A percentile compares a stretch with the other conserved stretches of the same genome.
Evolutionary conservation across 1,284 basidiomycete species (phyloP).

Genomic region (Ustilago bromivora): DNA sequence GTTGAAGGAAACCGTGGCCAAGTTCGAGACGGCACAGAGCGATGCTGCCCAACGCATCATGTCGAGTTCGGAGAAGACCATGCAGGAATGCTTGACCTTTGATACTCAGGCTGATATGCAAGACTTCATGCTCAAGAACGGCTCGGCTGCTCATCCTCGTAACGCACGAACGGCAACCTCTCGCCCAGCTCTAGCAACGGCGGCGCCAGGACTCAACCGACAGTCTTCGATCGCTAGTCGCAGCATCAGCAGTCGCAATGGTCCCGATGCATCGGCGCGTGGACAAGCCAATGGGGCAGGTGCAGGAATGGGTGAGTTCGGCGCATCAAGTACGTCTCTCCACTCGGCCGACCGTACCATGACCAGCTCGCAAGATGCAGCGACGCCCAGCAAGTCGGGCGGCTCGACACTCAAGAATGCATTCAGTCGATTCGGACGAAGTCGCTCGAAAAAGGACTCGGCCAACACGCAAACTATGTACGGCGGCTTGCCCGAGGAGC

Average conservation of each 20-base stretch:
- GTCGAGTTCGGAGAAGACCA: slow-evolving; percentile 61
- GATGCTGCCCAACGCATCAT: slow-evolving; percentile 61
- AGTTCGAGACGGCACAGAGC: slow-evolving; percentile 61
- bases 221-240: slow-evolving; percentile 37
- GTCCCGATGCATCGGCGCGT: slow-evolving; percentile 25
- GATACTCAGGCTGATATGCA: slow-evolving; percentile 63
- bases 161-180: slow-evolving; percentile 24
- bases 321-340: slow-evolving; percentile 50
- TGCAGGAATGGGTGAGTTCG: slow-evolving; percentile 53
- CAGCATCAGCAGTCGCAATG: slow-evolving; percentile 46
- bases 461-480: slow-evolving; percentile 52
- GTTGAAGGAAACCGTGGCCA: slow-evolving; percentile 62
- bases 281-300: slow-evolving; percentile 33
- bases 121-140: slow-evolving; percentile 59
- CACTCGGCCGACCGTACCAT: slow-evolving; percentile 46
- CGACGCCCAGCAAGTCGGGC: slow-evolving; percentile 44
- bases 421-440: slow-evolving; percentile 56
- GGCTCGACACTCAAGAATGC: slow-evolving; percentile 58
- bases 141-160: slow-evolving; percentile 19
- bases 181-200: slow-evolving; percentile 10
- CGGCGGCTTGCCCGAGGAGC: slow-evolving; percentile 47
- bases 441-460: slow-evolving; percentile 50
- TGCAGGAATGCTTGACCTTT: slow-evolving; percentile 59
- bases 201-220: slow-evolving; percentile 21
- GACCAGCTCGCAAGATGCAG: slow-evolving; percentile 22